Evolutionary conservation across 2,329 filamentous ascomycete species (phyloP).

Genomic region (Epichloe gansuensis): DNA sequence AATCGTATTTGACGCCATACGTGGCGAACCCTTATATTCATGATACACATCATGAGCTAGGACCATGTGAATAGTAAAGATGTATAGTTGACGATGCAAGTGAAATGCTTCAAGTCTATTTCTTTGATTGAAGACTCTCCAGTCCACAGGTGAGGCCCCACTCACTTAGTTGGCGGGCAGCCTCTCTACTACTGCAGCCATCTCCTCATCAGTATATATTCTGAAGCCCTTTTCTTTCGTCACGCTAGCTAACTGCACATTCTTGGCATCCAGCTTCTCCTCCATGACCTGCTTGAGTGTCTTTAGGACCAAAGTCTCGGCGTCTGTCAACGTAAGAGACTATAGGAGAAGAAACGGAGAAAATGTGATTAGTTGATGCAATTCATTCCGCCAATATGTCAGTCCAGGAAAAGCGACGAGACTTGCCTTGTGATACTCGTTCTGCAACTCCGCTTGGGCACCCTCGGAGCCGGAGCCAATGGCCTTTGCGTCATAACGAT

Average conservation of each 20-base stretch:
- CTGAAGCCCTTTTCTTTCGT: slow-evolving; percentile 96
- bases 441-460: slow-evolving; percentile 94
- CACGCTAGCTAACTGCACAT: slow-evolving; percentile 94
- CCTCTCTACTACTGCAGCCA: slow-evolving; percentile 82
- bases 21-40: slow-evolving; percentile 15
- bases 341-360: slow-evolving; percentile 16
- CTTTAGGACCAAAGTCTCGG: slow-evolving; percentile 91
- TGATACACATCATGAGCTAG: slow-evolving; percentile 15
- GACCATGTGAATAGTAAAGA: not conserved
- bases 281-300: slow-evolving; percentile 99
- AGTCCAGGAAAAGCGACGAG: not conserved
- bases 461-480: slow-evolving; percentile 96
- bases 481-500: slow-evolving; percentile 97
- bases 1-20: slow-evolving; percentile 8
- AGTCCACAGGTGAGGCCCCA: not conserved
- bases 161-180: slow-evolving; percentile 50
- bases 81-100: not conserved
- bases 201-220: slow-evolving; percentile 97
- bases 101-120: slow-evolving; percentile 5
- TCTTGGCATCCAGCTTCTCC: slow-evolving; percentile 98
- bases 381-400: not conserved
- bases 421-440: slow-evolving; percentile 84
- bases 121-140: slow-evolving; percentile 6
- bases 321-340: slow-evolving; percentile 84
- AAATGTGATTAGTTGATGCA: not conserved